Conservation (phyloP, 768 basidiomycete species). For the Mycena capillaripes region DNA sequence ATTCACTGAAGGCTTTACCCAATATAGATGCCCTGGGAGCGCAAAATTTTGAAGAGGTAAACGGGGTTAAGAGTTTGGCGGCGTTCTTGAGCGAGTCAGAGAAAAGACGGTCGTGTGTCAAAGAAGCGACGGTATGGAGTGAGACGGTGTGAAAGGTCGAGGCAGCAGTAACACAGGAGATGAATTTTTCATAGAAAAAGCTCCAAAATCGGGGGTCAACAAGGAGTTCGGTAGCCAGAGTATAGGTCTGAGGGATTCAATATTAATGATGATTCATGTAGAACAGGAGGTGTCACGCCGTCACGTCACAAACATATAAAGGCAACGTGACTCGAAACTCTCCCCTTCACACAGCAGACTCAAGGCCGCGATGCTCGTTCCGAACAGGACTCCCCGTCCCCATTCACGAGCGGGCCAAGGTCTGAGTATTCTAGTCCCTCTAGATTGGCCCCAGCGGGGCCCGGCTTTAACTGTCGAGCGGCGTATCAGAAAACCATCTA, state of each 20-base stretch:
- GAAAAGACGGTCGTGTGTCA: conserved; percentile 13
- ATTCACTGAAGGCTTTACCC: not conserved
- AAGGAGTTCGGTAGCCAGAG: too few species aligned
- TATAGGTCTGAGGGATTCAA: too few species aligned
- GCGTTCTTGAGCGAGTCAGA: conserved; percentile 12
- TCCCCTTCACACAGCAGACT: conserved; percentile 27
- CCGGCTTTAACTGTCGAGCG: conserved; percentile 70
- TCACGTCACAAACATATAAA: not conserved
- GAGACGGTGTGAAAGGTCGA: not conserved
- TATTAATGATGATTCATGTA: too few species aligned
- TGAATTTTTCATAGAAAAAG: too few species aligned
- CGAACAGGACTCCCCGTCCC: conserved; percentile 59
- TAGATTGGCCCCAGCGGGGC: conserved; percentile 74
- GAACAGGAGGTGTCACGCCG: not conserved
- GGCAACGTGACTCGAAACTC: conserved; percentile 6
- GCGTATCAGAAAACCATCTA: conserved; percentile 76
- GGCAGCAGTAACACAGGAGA: too few species aligned
- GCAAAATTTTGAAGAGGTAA: conserved; percentile 1
- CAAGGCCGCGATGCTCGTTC: conserved; percentile 80
- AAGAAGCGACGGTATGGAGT: conserved; percentile 5
- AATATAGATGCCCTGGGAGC: not conserved
- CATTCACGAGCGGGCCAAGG: conserved; percentile 84
- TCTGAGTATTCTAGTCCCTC: conserved; percentile 81
- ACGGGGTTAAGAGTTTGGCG: conserved; percentile 17
- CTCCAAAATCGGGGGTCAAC: too few species aligned